phyloP scores from a whole-genome alignment of 192 early-diverging fungal genomes.

The Mortierella hygrophila region DNA sequence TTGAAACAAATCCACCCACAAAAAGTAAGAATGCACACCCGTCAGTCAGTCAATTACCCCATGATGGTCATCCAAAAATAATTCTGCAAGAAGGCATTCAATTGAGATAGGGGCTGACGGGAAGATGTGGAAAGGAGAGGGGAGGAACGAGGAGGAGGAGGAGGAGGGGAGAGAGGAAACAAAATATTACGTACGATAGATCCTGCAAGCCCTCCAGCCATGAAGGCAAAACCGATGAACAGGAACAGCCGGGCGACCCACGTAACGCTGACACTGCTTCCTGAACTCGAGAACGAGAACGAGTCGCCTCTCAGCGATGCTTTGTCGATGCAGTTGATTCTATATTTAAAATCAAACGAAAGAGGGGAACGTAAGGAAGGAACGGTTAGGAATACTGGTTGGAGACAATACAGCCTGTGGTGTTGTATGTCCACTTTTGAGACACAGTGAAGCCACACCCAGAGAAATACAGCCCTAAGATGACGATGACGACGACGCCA shows the following conservation, averaged over 20 bases:
- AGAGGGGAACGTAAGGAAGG: neutral
- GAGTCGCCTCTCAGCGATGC: slow-evolving; percentile 58
- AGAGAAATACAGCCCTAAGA: neutral
- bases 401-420: neutral
- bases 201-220: slow-evolving; percentile 71
- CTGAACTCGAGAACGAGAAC: slow-evolving; percentile 57
- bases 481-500: neutral
- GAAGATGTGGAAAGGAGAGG: neutral
- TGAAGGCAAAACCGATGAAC: slow-evolving; percentile 70
- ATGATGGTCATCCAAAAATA: too few relatives aligned
- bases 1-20: too few relatives aligned
- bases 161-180: neutral
- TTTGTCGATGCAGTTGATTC: slow-evolving; percentile 69
- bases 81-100: too few relatives aligned
- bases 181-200: slow-evolving; percentile 58
- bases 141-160: neutral
- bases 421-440: too few relatives aligned
- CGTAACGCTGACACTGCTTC: slow-evolving; percentile 42
- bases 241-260: slow-evolving; percentile 67
- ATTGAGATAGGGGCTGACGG: neutral
- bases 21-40: too few relatives aligned
- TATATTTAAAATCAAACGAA: slow-evolving; percentile 22
- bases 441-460: neutral
- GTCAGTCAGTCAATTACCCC: too few relatives aligned
- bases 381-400: neutral